phyloP scores from a whole-genome alignment of 2,329 filamentous ascomycete species.

The Trichophyton benhamiae region DNA sequence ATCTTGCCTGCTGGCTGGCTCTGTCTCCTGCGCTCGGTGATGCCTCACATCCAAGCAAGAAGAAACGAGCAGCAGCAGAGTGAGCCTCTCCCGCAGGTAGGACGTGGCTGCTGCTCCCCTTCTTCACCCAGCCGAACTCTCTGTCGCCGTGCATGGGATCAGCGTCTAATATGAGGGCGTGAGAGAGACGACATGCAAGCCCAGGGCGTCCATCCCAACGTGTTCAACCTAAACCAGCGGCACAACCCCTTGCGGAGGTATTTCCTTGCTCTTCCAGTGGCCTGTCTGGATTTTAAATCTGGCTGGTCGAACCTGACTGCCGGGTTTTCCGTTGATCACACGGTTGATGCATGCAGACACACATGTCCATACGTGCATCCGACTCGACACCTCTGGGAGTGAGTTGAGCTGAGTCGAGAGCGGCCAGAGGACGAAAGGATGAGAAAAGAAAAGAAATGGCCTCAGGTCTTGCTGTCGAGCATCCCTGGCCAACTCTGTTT shows the following conservation, averaged over 20 bases:
- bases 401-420: too few relatives aligned
- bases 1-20: background rate
- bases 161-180: background rate
- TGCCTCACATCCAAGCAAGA: background rate
- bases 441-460: too few relatives aligned
- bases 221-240: background rate
- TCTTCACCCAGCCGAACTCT: background rate
- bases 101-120: background rate
- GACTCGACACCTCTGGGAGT: too few relatives aligned
- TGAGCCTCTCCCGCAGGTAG: background rate
- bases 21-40: background rate
- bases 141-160: background rate
- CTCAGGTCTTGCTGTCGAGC: too few relatives aligned
- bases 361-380: too few relatives aligned
- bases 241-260: background rate
- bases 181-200: background rate
- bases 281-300: background rate
- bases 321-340: conserved; percentile 1
- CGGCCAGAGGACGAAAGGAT: too few relatives aligned
- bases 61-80: background rate
- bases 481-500: too few relatives aligned
- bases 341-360: background rate
- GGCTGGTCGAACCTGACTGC: background rate
- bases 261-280: background rate
- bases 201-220: background rate